Evolutionary conservation across 768 basidiomycete species (phyloP).

Genomic region (Lyophyllum shimeji): DNA sequence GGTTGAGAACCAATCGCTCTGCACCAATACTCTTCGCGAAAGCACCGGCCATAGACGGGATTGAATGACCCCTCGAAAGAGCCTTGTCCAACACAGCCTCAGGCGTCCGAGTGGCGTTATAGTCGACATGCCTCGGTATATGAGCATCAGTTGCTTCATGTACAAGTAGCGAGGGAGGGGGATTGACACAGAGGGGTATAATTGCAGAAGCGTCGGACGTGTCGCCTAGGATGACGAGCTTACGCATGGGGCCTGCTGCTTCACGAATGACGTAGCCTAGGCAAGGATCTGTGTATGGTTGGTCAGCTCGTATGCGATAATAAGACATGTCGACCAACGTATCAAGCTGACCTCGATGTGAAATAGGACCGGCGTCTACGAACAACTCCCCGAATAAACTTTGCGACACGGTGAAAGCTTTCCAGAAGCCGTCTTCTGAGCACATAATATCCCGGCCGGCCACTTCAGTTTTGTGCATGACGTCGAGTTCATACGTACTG

Average conservation of each 20-base stretch:
- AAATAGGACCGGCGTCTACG: constrained; percentile 76
- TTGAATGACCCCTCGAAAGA: constrained; percentile 73
- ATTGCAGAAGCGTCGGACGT: constrained; percentile 65
- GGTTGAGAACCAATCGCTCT: constrained; percentile 68
- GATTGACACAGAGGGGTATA: constrained; percentile 50
- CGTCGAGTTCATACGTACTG: constrained; percentile 26
- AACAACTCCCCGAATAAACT: constrained; percentile 42
- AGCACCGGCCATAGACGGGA: constrained; percentile 72
- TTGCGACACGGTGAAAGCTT: constrained; percentile 39
- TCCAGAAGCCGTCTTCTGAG: constrained; percentile 65
- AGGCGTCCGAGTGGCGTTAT: constrained; percentile 40
- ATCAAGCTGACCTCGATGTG: constrained; percentile 62
- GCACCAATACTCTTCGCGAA: constrained; percentile 69
- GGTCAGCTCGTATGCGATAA: background rate
- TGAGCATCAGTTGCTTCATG: constrained; percentile 84
- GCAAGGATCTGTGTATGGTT: constrained; percentile 64
- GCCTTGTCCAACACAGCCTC: constrained; percentile 48
- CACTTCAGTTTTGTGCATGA: constrained; percentile 64
- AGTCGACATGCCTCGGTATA: constrained; percentile 57
- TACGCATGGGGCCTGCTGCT: constrained; percentile 45
- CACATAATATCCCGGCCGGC: constrained; percentile 60
- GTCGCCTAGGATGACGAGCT: constrained; percentile 77
- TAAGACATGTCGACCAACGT: background rate
- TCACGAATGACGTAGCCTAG: constrained; percentile 79
- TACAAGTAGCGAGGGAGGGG: constrained; percentile 66